Conservation (phyloP, 805 yeast genomes). For the Metschnikowia henanensis region DNA sequence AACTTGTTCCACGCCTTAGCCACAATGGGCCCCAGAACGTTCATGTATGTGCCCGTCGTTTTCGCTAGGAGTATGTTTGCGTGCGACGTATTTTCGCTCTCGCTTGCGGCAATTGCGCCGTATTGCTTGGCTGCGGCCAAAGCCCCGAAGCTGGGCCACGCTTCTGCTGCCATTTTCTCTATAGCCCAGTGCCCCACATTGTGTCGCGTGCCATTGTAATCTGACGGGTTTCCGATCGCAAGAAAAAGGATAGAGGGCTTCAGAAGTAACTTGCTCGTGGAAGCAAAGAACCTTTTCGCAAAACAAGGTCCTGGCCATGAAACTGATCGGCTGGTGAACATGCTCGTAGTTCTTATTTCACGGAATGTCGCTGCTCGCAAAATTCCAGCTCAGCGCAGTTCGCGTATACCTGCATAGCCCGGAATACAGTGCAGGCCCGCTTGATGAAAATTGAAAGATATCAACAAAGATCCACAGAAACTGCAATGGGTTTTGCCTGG, state of each 20-base stretch:
- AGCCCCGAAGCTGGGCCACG: slow-evolving; percentile 25
- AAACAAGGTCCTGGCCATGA: neutral
- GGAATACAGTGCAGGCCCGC: too few species aligned
- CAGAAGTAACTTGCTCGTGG: neutral
- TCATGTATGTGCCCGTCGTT: slow-evolving; percentile 65
- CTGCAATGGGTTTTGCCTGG: too few species aligned
- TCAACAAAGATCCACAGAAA: too few species aligned
- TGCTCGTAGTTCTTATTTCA: neutral
- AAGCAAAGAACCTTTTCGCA: neutral
- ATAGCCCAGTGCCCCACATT: slow-evolving; percentile 71
- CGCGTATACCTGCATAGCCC: neutral
- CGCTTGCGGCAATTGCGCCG: slow-evolving; percentile 2
- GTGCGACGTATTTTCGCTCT: neutral
- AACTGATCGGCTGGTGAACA: neutral
- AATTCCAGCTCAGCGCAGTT: neutral
- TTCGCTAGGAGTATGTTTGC: slow-evolving; percentile 41
- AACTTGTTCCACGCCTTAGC: slow-evolving; percentile 45
- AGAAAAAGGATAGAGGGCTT: slow-evolving; percentile 7
- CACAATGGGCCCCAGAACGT: slow-evolving; percentile 62
- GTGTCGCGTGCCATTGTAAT: slow-evolving; percentile 65
- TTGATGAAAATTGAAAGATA: too few species aligned
- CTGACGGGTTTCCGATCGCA: slow-evolving; percentile 78
- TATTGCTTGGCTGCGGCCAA: slow-evolving; percentile 11
- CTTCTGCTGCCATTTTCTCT: slow-evolving; percentile 25
- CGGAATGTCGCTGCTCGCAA: neutral